Evolutionary conservation across 2,329 filamentous ascomycete species (phyloP), one percentile per base, ranked within the genome.

Genomic region (Balansia obtecta): DNA sequence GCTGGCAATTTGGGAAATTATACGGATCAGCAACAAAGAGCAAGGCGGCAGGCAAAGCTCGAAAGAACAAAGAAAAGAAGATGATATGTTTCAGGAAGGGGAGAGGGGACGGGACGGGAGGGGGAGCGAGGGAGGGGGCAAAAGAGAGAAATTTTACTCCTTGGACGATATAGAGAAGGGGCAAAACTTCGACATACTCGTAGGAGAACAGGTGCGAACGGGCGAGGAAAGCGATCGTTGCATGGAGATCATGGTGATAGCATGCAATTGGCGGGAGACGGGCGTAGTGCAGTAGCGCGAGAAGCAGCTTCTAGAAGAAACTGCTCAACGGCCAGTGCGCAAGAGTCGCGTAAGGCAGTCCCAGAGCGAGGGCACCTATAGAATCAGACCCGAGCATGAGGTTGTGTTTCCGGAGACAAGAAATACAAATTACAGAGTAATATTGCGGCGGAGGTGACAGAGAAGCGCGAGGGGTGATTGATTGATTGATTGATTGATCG

Each of bases 211-310:
- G 57, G 74, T 71, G 68, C 74, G 74, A 67, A 79, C 77, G 59
- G 79, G 76, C 65, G 80, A 82, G 57, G 80, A 82, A 55, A 76
- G 70, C 56, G 77, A 80, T 60, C 75, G 75, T 68, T 80, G 75
- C 76, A 80, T 79, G 67, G 76, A 75, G 64, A 77, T 75, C 74
- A 80, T 79, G 67, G 64, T 75, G 72, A 66, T 65, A 65, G 68
- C 71, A 73, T 74, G 61, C 61, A 64, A 52, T 51, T 52, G 56
- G 54, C 44, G 44, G 48, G 54, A 54, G 59, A 60, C 57, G 27
- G 55, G 61, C 61, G 63, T 59, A 58, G 49, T 38, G 47, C 45
- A 44, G 41, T 61, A 68, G 69, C 65, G 61, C 64, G 54, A 63
- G 53, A 52, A 55, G 57, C 52, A 60, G 62, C 61, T 60, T 58